Base-by-base conservation (phyloP, 495 filamentous ascomycete genomes). In the Podospora comata region DNA sequence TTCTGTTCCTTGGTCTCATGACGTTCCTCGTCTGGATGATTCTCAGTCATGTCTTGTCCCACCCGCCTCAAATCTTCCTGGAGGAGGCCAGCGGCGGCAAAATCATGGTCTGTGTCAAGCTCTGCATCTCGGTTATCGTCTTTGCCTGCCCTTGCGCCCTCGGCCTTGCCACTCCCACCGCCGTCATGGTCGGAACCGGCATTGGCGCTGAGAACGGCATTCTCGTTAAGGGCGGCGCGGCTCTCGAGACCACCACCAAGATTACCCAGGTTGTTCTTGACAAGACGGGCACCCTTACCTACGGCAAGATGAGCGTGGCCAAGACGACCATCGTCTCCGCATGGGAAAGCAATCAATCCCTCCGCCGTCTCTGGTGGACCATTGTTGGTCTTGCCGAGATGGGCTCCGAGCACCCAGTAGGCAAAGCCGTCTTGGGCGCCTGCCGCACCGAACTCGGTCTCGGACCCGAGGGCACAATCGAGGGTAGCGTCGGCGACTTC, bases 51-150 rank as follows among this genome's bases (percentile, higher is more conserved):
- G 82, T 92, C 4, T 81, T 98, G 19, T 67, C 83, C 1, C 79
- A 92, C 73, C 94, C 94, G 19, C 95, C 95, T n/a, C 85, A 88
- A 73, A 91, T 98, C 53, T 99, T 99, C 80, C 76, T 89, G n/a
- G 83, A 90, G 65, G 87, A 88, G 48, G 86, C 85, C 34, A 91
- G 89, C 72, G 96, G 96, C 65, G 95, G 95, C 30, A 91, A 89
- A 74, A 81, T 97, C 62, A 97, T 98, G 92, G 91, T 99, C 2
- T 99, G 96, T 75, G 80, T 98, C 64, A 95, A 99, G 80, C 87
- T 99, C 16, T 98, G 96, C 77, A 99, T 99, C 70, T 95, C 96
- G 0, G 95, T 99, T 65, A 97, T 99, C 76, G 96, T 98, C 20
- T 97, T 99, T 78, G 95, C 95, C 4, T 99, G 95, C 75, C 95